phyloP scores from a whole-genome alignment of 305 asterid genomes.

The Fraxinus albicans region DNA sequence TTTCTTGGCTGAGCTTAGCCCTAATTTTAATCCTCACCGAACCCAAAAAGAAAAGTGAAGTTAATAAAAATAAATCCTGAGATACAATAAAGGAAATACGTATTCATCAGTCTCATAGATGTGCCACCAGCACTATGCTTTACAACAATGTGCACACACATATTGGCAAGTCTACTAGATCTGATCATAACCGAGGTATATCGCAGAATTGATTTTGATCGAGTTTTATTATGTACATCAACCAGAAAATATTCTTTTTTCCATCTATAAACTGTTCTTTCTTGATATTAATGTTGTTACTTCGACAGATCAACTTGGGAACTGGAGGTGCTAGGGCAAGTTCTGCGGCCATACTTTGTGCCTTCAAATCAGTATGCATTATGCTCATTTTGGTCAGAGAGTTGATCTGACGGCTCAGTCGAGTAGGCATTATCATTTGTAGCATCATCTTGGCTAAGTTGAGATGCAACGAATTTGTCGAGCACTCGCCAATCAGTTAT shows the following conservation, averaged over 20 bases:
- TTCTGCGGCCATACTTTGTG: constrained; percentile 28
- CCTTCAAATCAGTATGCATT: constrained; percentile 25
- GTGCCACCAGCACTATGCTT: constrained; percentile 19
- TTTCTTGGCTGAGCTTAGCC: not conserved
- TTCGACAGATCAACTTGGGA: constrained; percentile 44
- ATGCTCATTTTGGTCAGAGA: constrained; percentile 19
- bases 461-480: constrained; percentile 63
- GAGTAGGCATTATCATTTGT: constrained; percentile 17
- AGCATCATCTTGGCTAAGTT: constrained; percentile 42
- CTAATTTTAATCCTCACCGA: not conserved
- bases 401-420: constrained; percentile 25
- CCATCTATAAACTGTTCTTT: not conserved
- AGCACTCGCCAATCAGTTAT: constrained; percentile 64
- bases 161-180: not conserved
- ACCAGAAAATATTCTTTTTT: not conserved
- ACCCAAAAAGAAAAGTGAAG: not conserved
- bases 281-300: constrained; percentile 22
- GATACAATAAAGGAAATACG: constrained; percentile 8
- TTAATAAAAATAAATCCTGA: not conserved
- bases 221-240: constrained; percentile 35
- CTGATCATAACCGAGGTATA: not conserved
- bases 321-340: constrained; percentile 30
- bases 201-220: not conserved
- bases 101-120: constrained; percentile 14
- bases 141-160: constrained; percentile 15